Evolutionary conservation across 495 filamentous ascomycete species (phyloP).

Genomic region (Xylaria intraflava): DNA sequence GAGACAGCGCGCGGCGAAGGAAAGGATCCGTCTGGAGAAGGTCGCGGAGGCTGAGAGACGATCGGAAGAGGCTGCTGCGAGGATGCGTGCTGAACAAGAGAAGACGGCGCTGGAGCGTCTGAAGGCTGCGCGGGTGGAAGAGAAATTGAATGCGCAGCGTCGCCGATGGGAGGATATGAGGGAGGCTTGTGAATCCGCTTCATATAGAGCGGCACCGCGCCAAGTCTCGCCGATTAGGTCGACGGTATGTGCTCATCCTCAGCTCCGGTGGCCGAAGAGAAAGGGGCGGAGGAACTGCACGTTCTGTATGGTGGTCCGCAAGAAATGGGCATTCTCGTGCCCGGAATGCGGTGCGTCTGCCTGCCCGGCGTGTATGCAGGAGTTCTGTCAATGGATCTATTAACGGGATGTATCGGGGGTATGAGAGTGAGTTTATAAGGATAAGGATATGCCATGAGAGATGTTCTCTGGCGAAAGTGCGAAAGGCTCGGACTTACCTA

Average conservation of each 20-base stretch:
- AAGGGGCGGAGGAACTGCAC: neutral
- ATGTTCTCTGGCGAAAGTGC: too few species aligned
- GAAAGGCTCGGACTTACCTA: too few species aligned
- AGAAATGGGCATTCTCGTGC: neutral
- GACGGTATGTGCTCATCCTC: neutral
- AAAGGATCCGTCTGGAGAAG: neutral
- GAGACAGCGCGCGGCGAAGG: neutral
- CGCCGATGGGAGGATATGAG: too few species aligned
- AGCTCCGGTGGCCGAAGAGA: neutral
- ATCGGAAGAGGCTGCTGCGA: neutral
- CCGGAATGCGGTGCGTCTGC: neutral
- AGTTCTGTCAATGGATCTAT: too few species aligned
- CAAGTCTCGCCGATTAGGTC: too few species aligned
- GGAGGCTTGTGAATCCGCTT: too few species aligned
- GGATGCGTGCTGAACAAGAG: neutral
- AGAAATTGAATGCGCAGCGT: neutral
- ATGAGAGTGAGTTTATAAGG: too few species aligned
- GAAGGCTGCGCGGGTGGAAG: neutral
- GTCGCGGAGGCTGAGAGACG: neutral
- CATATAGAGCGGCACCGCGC: too few species aligned
- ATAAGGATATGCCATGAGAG: too few species aligned
- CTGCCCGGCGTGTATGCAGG: neutral
- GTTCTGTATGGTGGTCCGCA: neutral
- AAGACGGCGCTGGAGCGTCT: neutral
- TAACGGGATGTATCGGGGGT: too few species aligned